Conservation (phyloP, 164 flowering plant genomes). For the Amborella trichopoda region DNA sequence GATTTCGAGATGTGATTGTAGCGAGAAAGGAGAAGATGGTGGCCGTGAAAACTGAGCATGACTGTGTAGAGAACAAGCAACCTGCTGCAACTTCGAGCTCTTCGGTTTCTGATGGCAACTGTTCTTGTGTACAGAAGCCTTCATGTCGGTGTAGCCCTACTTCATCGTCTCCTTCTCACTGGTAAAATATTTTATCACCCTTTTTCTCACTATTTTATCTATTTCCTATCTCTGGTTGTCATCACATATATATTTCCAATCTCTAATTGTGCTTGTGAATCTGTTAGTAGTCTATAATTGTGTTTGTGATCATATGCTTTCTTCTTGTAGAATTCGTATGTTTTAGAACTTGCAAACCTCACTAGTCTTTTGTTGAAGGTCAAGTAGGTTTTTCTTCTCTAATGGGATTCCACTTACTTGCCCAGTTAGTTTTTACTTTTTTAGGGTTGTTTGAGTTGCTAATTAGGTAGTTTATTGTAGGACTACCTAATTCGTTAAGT, state of each 20-base stretch:
- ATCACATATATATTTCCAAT: not conserved
- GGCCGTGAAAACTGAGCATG: not conserved
- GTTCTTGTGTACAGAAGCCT: too few relatives aligned
- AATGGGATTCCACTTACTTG: too few relatives aligned
- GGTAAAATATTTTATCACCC: not conserved
- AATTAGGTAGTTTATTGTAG: too few relatives aligned
- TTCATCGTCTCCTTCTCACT: not conserved
- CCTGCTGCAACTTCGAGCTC: not conserved
- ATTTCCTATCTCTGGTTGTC: not conserved
- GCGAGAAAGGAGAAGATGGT: not conserved
- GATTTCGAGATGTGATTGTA: not conserved
- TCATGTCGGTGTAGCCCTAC: not conserved
- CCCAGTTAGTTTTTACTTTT: too few relatives aligned
- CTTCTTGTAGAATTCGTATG: not conserved
- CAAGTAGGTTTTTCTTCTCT: too few relatives aligned
- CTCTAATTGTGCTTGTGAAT: not conserved
- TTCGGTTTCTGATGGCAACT: not conserved
- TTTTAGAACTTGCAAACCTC: not conserved
- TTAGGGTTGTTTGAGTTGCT: too few relatives aligned
- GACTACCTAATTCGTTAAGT: too few relatives aligned
- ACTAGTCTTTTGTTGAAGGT: too few relatives aligned
- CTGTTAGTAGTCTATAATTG: not conserved
- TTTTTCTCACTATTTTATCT: not conserved
- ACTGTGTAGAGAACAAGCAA: conserved; percentile 1
- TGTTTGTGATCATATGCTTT: not conserved